Conservation (phyloP, 129 eudicot species). For the sunflower (Helianthus annuus) region DNA sequence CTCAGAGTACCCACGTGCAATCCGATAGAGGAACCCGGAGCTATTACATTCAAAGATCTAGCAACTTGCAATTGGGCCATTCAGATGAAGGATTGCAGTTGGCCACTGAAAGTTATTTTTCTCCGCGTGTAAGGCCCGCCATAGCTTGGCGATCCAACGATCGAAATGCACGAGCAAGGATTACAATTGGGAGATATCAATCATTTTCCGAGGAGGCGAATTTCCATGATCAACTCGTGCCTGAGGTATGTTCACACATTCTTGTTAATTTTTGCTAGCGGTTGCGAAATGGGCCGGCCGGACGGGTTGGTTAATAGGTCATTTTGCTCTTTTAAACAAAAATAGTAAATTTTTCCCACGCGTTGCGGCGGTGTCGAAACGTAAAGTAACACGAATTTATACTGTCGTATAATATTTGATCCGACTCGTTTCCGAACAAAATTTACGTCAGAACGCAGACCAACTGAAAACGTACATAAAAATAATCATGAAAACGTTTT, state of each 20-base stretch:
- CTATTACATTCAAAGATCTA: slow-evolving; percentile 45
- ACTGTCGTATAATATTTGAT: too few species aligned
- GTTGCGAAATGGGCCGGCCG: neutral
- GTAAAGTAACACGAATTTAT: too few species aligned
- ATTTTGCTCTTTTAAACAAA: too few species aligned
- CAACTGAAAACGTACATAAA: too few species aligned
- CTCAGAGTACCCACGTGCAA: slow-evolving; percentile 32
- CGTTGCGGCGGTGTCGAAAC: too few species aligned
- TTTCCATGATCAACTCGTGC: slow-evolving; percentile 37
- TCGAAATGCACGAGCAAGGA: slow-evolving; percentile 44
- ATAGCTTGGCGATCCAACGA: slow-evolving; percentile 43
- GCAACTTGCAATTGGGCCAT: slow-evolving; percentile 37
- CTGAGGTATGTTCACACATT: slow-evolving; percentile 43
- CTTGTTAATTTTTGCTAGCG: neutral
- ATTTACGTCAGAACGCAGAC: too few species aligned
- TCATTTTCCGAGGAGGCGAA: slow-evolving; percentile 35
- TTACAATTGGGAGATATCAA: slow-evolving; percentile 42
- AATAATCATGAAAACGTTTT: too few species aligned
- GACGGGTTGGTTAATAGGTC: neutral
- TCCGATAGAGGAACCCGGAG: slow-evolving; percentile 44
- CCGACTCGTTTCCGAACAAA: too few species aligned
- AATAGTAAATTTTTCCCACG: too few species aligned
- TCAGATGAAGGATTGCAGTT: slow-evolving; percentile 48
- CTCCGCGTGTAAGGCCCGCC: slow-evolving; percentile 40
- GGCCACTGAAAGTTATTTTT: slow-evolving; percentile 37